Percentiles rank a stretch among this genome's conserved stretches.
Evolutionary conservation across 2,329 filamentous ascomycete species (phyloP).

Genomic region (Ophiobolus disseminans): DNA sequence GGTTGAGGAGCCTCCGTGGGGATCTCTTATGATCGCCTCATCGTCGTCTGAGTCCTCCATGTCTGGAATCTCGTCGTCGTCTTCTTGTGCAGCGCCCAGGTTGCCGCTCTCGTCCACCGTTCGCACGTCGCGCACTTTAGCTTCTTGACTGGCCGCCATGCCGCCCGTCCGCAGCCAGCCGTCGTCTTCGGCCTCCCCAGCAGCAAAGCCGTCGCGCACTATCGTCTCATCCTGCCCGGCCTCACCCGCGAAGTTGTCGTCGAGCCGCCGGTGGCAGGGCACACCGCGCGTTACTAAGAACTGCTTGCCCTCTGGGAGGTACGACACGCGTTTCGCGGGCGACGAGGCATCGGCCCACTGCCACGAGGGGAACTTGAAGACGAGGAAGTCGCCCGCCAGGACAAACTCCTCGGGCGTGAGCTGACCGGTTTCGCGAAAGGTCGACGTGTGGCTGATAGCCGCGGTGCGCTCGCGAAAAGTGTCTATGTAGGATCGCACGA

Average conservation of each 20-base stretch:
- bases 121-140: constrained; percentile 79
- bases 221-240: constrained; percentile 86
- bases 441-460: constrained; percentile 87
- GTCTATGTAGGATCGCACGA: constrained; percentile 86
- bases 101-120: constrained; percentile 91
- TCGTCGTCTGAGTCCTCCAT: constrained; percentile 97
- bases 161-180: constrained; percentile 93
- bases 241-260: constrained; percentile 91
- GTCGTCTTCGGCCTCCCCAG: constrained; percentile 69
- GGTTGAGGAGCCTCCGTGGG: constrained; percentile 57
- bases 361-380: constrained; percentile 99
- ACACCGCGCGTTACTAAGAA: constrained; percentile 94
- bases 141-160: constrained; percentile 74
- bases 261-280: constrained; percentile 87
- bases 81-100: constrained; percentile 75
- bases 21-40: constrained; percentile 85
- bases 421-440: constrained; percentile 90
- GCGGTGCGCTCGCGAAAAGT: constrained; percentile 91
- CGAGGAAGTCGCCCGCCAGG: constrained; percentile 93
- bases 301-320: constrained; percentile 90
- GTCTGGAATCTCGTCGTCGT: constrained; percentile 84
- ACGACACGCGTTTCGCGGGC: constrained; percentile 76
- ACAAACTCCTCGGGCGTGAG: constrained; percentile 98
- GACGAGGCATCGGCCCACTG: constrained; percentile 90
- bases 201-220: constrained; percentile 75